Conservation (phyloP, 495 filamentous ascomycete genomes). For the Pseudoneurospora amorphoporcata region DNA sequence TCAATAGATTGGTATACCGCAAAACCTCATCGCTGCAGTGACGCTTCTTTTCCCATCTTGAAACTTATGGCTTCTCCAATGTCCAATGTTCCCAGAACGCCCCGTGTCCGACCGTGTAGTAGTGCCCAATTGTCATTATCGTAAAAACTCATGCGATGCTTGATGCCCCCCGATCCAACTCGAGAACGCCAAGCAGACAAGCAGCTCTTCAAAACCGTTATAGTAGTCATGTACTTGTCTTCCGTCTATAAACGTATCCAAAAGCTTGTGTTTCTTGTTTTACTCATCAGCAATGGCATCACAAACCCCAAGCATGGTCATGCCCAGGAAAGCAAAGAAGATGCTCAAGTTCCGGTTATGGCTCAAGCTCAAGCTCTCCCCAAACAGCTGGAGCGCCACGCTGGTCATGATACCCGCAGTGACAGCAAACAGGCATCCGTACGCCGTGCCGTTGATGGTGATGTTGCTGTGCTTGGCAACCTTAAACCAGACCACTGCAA, state of each 20-base stretch:
- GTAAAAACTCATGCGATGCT: not conserved
- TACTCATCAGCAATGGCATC: conserved; percentile 49
- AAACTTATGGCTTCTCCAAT: not conserved
- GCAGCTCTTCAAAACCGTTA: not conserved
- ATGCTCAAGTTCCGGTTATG: conserved; percentile 75
- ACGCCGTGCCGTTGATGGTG: conserved; percentile 56
- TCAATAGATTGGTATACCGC: not conserved
- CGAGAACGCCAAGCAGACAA: not conserved
- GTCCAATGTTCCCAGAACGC: not conserved
- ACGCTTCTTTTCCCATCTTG: not conserved
- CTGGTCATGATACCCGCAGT: conserved; percentile 92
- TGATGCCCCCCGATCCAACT: not conserved
- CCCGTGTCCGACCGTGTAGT: not conserved
- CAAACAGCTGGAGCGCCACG: conserved; percentile 82
- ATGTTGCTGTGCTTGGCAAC: conserved; percentile 41
- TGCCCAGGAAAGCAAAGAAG: conserved; percentile 77
- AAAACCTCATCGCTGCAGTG: not conserved
- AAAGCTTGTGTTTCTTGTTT: not conserved
- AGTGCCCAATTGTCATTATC: not conserved
- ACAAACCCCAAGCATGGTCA: conserved; percentile 79
- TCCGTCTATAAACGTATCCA: not conserved
- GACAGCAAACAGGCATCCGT: conserved; percentile 80
- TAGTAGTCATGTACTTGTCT: not conserved
- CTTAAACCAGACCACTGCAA: conserved; percentile 78
- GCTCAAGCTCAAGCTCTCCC: conserved; percentile 69